Evolutionary conservation across 2,329 filamentous ascomycete genomes (phyloP), one percentile per base, ranked within the genome.

Genomic region (Emmonsiellopsis sp.): DNA sequence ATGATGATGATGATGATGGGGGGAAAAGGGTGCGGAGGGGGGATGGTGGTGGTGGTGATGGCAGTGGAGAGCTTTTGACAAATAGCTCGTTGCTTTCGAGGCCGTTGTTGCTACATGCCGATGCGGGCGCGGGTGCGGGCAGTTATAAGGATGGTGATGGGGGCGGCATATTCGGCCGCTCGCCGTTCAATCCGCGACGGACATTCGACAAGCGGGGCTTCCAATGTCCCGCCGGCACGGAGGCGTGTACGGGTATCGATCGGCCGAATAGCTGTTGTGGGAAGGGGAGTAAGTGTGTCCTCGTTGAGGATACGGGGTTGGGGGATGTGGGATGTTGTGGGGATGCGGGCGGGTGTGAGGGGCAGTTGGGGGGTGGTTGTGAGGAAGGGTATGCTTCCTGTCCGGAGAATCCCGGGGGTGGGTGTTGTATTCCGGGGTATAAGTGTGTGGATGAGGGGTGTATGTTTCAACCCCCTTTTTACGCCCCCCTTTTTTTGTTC

Each of bases 241-340:
- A 62, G 16, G 70, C 71, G 40, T 85, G 82, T 63, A 69, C 73
- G 6, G 74, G 70, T 2, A 82, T 84, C 58, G 72, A 73, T 11
- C 74, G 78, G 16, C 76, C 80, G 1, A 74, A 82, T 63, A 80
- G 78, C 60, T 85, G 82, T 63, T 85, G 82, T 60, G 68, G 71
- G 3, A 69, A 67, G 2, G 73, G 72, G 2, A 75, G 78, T 56
- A 76, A 72, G 0, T 85, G 82, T 61, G 73, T 81, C 20, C 66
- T 74, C 3, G 73, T 82, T 4, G 57, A 71, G 35, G 77, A 81
- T 58, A 77, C 74, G 2, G 78, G 79, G 0, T 64, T 73, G 42
- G 79, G 80, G 7, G 74, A 78, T 47, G 78, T 84, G 2, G 82
- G 82, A 13, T 85, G 82, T 59, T 85, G 82, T 70, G 75, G 77